A percentile compares a stretch with the other conserved stretches of the same genome.
phyloP scores from a whole-genome alignment of 768 basidiomycete species.

The Agaricus subrufescens region DNA sequence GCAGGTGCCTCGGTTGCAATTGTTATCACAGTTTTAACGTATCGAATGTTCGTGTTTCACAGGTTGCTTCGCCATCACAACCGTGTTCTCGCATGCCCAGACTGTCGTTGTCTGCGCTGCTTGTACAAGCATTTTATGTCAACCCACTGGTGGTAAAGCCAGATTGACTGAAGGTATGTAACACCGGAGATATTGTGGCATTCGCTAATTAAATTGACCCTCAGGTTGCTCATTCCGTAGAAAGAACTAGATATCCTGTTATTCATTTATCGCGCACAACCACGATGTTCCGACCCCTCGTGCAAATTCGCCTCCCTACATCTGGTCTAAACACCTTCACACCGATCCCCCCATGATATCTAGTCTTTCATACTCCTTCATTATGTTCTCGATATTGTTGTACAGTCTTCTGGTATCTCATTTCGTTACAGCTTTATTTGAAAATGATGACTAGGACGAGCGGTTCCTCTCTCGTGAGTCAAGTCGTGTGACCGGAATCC shows the following conservation, averaged over 20 bases:
- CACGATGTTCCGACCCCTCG: neutral
- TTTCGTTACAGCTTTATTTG: neutral
- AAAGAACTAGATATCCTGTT: slow-evolving; percentile 64
- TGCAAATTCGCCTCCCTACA: neutral
- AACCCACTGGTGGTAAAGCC: slow-evolving; percentile 97
- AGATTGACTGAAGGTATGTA: slow-evolving; percentile 92
- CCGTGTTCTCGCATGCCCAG: slow-evolving; percentile 99
- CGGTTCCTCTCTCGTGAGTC: neutral
- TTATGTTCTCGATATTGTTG: slow-evolving; percentile 8
- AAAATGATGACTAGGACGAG: neutral
- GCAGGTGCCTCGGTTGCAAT: neutral
- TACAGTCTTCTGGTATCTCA: slow-evolving; percentile 3
- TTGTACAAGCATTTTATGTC: slow-evolving; percentile 93
- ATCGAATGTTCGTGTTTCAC: slow-evolving; percentile 13
- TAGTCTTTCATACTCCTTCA: slow-evolving; percentile 1
- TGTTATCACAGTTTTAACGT: slow-evolving; percentile 13
- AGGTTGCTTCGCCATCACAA: slow-evolving; percentile 95
- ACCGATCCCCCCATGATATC: neutral
- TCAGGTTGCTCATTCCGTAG: slow-evolving; percentile 96
- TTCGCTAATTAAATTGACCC: slow-evolving; percentile 4
- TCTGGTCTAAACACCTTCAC: neutral
- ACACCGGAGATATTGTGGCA: neutral
- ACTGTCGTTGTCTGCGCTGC: slow-evolving; percentile 92
- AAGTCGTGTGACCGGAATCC: slow-evolving; percentile 3
- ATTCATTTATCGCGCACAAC: slow-evolving; percentile 15